Evolutionary conservation across 345 rosid species (phyloP), one percentile per base, ranked within the genome.

Genomic region (Aquilaria malaccensis): DNA sequence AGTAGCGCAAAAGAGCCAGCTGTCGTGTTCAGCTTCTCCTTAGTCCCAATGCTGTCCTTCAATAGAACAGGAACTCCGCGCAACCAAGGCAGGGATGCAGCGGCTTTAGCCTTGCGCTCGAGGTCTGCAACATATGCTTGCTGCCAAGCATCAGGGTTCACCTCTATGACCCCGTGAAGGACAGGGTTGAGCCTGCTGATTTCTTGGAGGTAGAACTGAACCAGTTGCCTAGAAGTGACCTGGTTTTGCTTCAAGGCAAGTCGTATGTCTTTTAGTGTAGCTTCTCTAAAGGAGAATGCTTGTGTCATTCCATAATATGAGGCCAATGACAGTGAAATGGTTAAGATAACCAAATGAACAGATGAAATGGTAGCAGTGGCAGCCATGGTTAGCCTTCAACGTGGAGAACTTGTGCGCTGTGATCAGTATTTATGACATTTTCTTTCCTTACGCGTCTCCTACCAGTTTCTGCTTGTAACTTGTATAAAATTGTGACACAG

Each of bases 1-100:
- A 84, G 68, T 69, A 88, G 72, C 0, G 95, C 87, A 5, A 81
- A 75, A 1, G 90, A 88, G 9, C 92, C 94, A n/a, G 88, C 87
- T 0, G 92, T 83, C 2, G 92, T 88, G 74, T 81, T 86, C 69
- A 88, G 69, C 74, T 70, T 75, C 45, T 84, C 88, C 49, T 81
- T 80, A 32, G 95, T 83, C 11, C 73, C 90, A 10, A 86, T 83
- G 41, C 65, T 80, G 32, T 91, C 95, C 73, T 91, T 88, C 61
- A 88, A 78, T 30, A 85, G 65, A 33, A 91, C 7, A 0, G 92
- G 95, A 70, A 88, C 76, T 13, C 90, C 95, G 31, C 81, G 94
- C 70, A 91, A 69, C 55, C 61, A 59, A 58, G 63, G 45, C 52
- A 54, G 33, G 4, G 72, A 65, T 1, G 72, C 58, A 2, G 67